Base-by-base conservation (phyloP, 1,284 basidiomycete genomes). In the Waitea zeae region DNA sequence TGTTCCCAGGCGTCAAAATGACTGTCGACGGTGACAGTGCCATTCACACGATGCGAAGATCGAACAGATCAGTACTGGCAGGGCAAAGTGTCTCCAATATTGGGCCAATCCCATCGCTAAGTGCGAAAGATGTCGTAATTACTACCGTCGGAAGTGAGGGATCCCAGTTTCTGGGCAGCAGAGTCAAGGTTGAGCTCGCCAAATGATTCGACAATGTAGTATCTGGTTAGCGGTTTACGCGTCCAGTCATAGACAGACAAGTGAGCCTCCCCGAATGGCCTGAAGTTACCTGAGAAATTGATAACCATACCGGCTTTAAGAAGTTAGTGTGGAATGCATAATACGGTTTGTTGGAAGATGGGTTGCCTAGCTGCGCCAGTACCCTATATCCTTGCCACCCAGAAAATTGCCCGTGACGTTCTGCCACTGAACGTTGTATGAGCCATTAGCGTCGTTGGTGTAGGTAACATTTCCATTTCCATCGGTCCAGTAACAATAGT, bases 1-100 rank as follows among this genome's bases (percentile, higher is more conserved):
- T 29, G 19, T 27, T 40, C 40, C 54, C 54, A 59, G 12, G 55
- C 55, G 35, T 51, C 54, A 41, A 58, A 56, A 45, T 58, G 56
- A 44, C 48, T 51, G 9, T 45, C 43, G 9, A 49, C 49, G 22
- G 49, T 56, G 40, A 58, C 42, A 6, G 50, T 51, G 17, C 54
- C 54, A 34, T 49, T 46, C 19, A 43, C 44, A 31, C 51, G 46
- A 33, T 52, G 43, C 17, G 29, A 36, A 29, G 45, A 44, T 24
- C 54, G 50, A 34, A 58, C 45, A 22, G 47, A 51, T 51, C 54
- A 56, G 44, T 46, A 58, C 38, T 59, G 56, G 31, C 49, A 37
- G 48, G 54, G 57, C 24, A 36, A 37, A 1, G 52, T 57, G 30
- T 56, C 57, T 11, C 39, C 12, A 39, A 48, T 48, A 20, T 44